Percentiles rank a stretch among this genome's conserved stretches.
Evolutionary conservation across 2,329 filamentous ascomycete species (phyloP).

Genomic region (Sporothrix globosa): DNA sequence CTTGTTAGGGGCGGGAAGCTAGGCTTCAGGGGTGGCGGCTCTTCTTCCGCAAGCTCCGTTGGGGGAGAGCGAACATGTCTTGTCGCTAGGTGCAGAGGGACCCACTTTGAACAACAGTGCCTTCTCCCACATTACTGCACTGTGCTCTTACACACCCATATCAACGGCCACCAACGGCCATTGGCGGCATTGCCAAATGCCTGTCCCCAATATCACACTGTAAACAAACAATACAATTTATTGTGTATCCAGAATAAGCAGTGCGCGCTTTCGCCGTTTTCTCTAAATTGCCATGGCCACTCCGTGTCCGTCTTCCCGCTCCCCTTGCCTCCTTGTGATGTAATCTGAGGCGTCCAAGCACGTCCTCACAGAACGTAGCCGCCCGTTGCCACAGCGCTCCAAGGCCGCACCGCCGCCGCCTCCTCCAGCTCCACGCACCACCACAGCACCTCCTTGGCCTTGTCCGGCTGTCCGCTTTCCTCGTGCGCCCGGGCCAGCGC

Average conservation of each 20-base stretch:
- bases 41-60: slow-evolving; percentile 28
- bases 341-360: background rate
- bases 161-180: slow-evolving; percentile 14
- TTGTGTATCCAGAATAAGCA: slow-evolving; percentile 16
- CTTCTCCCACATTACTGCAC: background rate
- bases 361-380: slow-evolving; percentile 63
- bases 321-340: background rate
- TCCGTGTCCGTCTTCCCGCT: background rate
- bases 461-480: slow-evolving; percentile 79
- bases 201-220: too few relatives aligned
- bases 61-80: slow-evolving; percentile 27
- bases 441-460: slow-evolving; percentile 91
- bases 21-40: slow-evolving; percentile 16
- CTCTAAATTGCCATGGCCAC: background rate
- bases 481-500: slow-evolving; percentile 85
- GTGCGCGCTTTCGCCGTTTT: slow-evolving; percentile 6
- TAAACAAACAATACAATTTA: background rate
- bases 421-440: slow-evolving; percentile 98
- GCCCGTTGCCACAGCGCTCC: slow-evolving; percentile 70
- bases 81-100: background rate
- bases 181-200: background rate
- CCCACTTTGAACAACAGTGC: slow-evolving; percentile 13
- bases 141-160: slow-evolving; percentile 15
- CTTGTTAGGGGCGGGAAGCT: slow-evolving; percentile 11
- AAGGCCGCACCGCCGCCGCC: slow-evolving; percentile 74